Evolutionary conservation across 139 green algal genomes (phyloP).

Genomic region (Marvania coccoides): DNA sequence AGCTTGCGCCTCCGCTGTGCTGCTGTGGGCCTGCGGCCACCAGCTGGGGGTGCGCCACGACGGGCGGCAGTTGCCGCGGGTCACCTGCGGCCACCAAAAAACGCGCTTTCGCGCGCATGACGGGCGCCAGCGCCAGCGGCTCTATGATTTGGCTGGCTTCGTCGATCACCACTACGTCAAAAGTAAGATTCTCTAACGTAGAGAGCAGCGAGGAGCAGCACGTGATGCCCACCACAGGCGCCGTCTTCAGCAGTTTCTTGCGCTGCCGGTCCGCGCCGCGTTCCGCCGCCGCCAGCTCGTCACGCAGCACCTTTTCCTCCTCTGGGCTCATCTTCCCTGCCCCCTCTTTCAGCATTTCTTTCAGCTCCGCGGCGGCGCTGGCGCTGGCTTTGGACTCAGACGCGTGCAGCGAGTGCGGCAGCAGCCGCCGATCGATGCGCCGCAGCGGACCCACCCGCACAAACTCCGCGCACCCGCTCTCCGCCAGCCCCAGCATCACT

Average conservation of each 20-base stretch:
- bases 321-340: neutral
- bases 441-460: conserved; percentile 64
- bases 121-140: conserved; percentile 61
- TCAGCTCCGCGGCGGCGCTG: conserved; percentile 41
- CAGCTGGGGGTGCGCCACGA: conserved; percentile 51
- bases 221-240: conserved; percentile 71
- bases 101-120: conserved; percentile 41
- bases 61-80: conserved; percentile 73
- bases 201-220: conserved; percentile 51
- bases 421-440: conserved; percentile 57
- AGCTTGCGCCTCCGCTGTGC: neutral
- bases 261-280: conserved; percentile 52
- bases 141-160: conserved; percentile 80
- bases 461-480: conserved; percentile 41
- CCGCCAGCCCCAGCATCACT: conserved; percentile 43
- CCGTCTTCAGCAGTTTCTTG: conserved; percentile 39
- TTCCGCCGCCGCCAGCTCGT: conserved; percentile 15
- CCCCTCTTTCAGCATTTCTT: conserved; percentile 42
- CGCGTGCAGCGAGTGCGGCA: conserved; percentile 61
- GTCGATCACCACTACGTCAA: conserved; percentile 79
- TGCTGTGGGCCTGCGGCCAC: neutral
- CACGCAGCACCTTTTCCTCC: conserved; percentile 9
- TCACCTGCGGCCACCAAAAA: conserved; percentile 77
- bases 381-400: conserved; percentile 15
- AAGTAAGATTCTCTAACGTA: conserved; percentile 37